Evolutionary conservation across 345 rosid species (phyloP).

Genomic region (Euphorbia pulcherrima): DNA sequence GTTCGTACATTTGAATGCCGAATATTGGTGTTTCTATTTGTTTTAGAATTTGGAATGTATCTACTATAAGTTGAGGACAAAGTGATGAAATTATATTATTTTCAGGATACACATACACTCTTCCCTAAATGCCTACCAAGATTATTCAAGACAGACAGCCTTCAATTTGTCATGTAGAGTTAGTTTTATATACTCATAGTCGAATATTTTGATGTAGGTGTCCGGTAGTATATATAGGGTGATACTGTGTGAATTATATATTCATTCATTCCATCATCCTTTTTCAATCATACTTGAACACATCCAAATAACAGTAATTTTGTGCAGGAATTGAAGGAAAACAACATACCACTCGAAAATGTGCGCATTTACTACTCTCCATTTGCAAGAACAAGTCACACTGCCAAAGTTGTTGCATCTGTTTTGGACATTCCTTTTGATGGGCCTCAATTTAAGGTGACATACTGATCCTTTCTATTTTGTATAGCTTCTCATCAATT

Average conservation of each 20-base stretch:
- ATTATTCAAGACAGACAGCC: not conserved
- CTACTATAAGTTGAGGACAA: not conserved
- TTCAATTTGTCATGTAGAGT: not conserved
- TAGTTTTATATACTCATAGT: not conserved
- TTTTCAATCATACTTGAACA: no score
- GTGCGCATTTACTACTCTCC: slow-evolving; percentile 91
- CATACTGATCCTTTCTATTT: not conserved
- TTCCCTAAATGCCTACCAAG: not conserved
- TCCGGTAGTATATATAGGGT: not conserved
- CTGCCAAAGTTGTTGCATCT: slow-evolving; percentile 67
- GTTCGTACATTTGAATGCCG: not conserved
- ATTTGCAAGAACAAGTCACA: slow-evolving; percentile 80
- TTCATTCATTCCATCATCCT: no score
- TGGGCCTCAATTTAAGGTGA: slow-evolving; percentile 74
- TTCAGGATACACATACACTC: not conserved
- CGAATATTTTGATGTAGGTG: not conserved
- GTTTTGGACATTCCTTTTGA: slow-evolving; percentile 61
- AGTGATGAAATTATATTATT: not conserved
- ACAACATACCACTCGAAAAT: slow-evolving; percentile 42
- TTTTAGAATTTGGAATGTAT: not conserved
- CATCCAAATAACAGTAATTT: not conserved
- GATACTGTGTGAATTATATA: not conserved
- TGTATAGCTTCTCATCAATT: not conserved
- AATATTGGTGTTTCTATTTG: not conserved
- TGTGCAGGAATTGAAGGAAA: slow-evolving; percentile 68